Conservation (phyloP, 306 rosid species). For the Quercus engelmannii region DNA sequence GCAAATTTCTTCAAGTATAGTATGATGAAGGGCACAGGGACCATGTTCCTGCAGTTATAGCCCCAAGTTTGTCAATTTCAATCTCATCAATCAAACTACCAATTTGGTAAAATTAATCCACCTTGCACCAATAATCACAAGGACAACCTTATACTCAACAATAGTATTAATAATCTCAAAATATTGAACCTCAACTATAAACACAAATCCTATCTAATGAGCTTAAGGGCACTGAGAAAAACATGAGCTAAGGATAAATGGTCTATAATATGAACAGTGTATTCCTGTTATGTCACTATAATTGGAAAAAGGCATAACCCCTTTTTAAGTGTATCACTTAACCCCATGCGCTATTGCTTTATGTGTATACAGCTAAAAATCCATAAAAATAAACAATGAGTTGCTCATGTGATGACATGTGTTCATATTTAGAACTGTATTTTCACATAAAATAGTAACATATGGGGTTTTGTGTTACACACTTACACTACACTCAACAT, state of each 20-base stretch:
- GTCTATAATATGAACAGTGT: background rate
- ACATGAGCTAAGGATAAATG: background rate
- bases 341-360: no score
- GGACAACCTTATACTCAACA: slow-evolving; percentile 4
- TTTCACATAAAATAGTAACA: no score
- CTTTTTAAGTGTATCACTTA: no score
- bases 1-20: slow-evolving; percentile 75
- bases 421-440: no score
- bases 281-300: slow-evolving; percentile 1
- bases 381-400: no score
- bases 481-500: no score
- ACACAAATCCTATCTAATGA: background rate
- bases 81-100: slow-evolving; percentile 4
- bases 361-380: no score
- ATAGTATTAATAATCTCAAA: background rate
- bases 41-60: slow-evolving; percentile 73
- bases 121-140: background rate
- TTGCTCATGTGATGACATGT: no score
- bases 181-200: background rate
- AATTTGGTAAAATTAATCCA: background rate
- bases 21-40: slow-evolving; percentile 84
- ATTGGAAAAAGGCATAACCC: background rate
- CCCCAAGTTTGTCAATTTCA: slow-evolving; percentile 12
- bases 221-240: background rate
- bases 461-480: no score